Evolutionary conservation across 2,329 filamentous ascomycete species (phyloP), one percentile per base, ranked within the genome.

Genomic region (Monilinia laxa): DNA sequence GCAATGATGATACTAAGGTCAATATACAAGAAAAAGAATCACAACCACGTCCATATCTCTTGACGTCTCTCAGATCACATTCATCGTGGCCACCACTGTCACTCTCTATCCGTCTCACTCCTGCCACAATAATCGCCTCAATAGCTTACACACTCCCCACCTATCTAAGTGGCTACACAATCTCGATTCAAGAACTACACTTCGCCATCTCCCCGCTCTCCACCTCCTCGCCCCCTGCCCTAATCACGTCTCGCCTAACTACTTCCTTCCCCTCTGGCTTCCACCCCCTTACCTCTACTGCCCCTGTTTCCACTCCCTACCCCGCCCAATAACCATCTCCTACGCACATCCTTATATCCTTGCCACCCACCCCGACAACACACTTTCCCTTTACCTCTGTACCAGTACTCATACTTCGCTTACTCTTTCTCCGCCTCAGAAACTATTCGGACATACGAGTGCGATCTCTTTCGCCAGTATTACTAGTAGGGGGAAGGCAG

Each of bases 101-200:
- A 0, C 79, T 97, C n/a, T 94, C 92, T 0, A 85, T 98, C 49
- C 87, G 93, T n/a, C 84, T 82, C 35, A 86, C 86, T 18, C 76
- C 85, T 0, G 80, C 81, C 4, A 85, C 85, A 14, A 85, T 92
- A 23, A 85, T 92, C n/a, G 90, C 92, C 2, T 93, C 91, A 0
- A 90, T 97, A 68, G 93, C 92, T 1, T 97, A 96, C 76, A 91
- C 91, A 0, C 87, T 96, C 70, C 88, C 90, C 20, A 90, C 90
- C 2, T 86, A 88, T 72, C 82, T 89, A 3, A 87, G 87, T 54
- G 93, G 93, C 38, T 97, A 93, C 91, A 93, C 90, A 10, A 85
- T 97, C 20, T 93, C 93, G 2, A 86, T 98, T n/a, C 94, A 98
- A 77, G 94, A 97, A 77, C 51, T 47, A 14, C 62, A 64, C 20